phyloP scores from a whole-genome alignment of 2,329 filamentous ascomycete species.

The Pseudocercospora crystallina region DNA sequence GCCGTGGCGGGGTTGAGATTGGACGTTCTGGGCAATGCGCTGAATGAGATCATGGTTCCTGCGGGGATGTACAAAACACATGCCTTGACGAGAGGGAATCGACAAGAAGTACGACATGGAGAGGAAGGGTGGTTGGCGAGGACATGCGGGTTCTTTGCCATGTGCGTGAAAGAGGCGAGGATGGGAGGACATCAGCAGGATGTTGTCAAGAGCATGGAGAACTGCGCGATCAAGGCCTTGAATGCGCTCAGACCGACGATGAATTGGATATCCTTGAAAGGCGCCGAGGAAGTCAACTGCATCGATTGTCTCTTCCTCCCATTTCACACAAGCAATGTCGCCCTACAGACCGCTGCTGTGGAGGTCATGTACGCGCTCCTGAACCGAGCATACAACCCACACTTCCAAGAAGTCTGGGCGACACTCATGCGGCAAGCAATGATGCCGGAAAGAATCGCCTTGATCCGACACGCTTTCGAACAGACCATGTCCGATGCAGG shows the following conservation, averaged over 20 bases:
- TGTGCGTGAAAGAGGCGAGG: conserved; percentile 59
- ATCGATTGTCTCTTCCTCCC: conserved; percentile 70
- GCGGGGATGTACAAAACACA: conserved; percentile 70
- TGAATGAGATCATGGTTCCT: conserved; percentile 92
- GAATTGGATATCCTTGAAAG: conserved; percentile 83
- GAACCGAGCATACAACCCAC: conserved; percentile 56
- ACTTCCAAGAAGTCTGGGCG: conserved; percentile 60
- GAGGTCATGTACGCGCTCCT: conserved; percentile 40
- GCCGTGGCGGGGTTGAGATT: conserved; percentile 79
- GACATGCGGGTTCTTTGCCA: conserved; percentile 69
- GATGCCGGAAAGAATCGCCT: conserved; percentile 29
- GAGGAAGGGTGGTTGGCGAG: conserved; percentile 85
- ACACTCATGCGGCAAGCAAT: conserved; percentile 30
- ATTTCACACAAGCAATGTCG: conserved; percentile 67
- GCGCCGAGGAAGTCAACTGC: conserved; percentile 69
- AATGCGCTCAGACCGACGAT: conserved; percentile 76
- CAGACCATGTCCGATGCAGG: conserved; percentile 47
- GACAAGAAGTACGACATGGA: conserved; percentile 69
- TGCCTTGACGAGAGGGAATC: conserved; percentile 60
- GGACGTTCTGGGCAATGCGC: conserved; percentile 79
- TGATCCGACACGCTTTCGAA: conserved; percentile 34
- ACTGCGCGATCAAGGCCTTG: conserved; percentile 72
- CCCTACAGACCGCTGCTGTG: conserved; percentile 67
- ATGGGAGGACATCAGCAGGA: conserved; percentile 49
- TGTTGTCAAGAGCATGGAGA: conserved; percentile 51